Evolutionary conservation across 169 alveolate species (phyloP).

Genomic region (Eimeria tenella): DNA sequence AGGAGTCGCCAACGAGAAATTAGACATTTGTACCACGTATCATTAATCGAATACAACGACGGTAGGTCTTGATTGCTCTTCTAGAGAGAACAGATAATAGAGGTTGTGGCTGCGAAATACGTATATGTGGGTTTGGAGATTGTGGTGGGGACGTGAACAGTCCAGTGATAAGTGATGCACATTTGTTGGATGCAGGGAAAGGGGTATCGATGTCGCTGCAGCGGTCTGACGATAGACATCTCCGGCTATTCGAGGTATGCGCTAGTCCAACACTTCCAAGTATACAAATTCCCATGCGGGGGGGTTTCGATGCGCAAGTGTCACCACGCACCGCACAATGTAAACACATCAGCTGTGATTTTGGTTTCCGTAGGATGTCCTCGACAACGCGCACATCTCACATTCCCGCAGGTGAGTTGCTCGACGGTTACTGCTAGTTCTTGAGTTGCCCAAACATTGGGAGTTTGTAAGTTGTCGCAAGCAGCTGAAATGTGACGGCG

Average conservation of each 20-base stretch:
- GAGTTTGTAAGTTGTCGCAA: no score
- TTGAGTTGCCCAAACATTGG: no score
- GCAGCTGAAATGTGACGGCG: no score
- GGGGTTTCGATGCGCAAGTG: no score
- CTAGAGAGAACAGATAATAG: no score
- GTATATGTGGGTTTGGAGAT: no score
- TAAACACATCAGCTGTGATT: not conserved
- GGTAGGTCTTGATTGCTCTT: conserved; percentile 2
- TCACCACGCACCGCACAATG: no score
- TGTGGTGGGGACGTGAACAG: no score
- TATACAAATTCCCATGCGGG: not conserved
- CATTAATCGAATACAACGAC: conserved; percentile 38
- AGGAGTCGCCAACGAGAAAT: conserved; percentile 43
- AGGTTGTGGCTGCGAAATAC: no score
- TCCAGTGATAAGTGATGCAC: no score
- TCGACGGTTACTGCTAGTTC: not conserved
- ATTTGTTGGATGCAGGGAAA: conserved; percentile 20
- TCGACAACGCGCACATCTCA: conserved; percentile 13
- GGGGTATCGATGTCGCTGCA: conserved; percentile 46
- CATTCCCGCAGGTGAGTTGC: conserved; percentile 51
- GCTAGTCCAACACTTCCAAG: not conserved
- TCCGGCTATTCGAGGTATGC: conserved; percentile 63
- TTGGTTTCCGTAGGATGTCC: conserved; percentile 10
- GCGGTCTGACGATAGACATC: conserved; percentile 42
- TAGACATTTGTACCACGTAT: conserved; percentile 62